Percentiles rank a stretch among this genome's conserved stretches.
Evolutionary conservation across 129 eudicot genomes (phyloP).

Genomic region (Erigeron canadensis): DNA sequence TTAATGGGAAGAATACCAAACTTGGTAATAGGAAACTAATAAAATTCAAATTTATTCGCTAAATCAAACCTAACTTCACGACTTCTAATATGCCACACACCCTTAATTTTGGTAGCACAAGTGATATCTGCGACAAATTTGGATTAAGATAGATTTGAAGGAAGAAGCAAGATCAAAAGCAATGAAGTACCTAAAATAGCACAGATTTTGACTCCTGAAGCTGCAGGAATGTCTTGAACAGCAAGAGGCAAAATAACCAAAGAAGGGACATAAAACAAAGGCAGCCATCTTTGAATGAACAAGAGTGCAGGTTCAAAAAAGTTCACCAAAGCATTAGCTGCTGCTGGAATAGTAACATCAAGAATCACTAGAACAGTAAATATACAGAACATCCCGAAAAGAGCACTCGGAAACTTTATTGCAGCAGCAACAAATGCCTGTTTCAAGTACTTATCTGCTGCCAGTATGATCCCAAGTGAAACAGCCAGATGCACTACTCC

Average conservation of each 20-base stretch:
- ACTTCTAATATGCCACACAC: not conserved
- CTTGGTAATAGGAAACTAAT: not conserved
- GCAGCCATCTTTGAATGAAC: slow-evolving; percentile 98
- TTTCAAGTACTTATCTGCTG: slow-evolving; percentile 75
- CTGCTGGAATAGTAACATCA: slow-evolving; percentile 72
- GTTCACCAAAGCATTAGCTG: slow-evolving; percentile 67
- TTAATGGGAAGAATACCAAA: not conserved
- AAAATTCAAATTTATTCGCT: not conserved
- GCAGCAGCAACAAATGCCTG: slow-evolving; percentile 86
- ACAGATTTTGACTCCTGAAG: slow-evolving; percentile 82
- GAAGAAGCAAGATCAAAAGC: slow-evolving; percentile 8
- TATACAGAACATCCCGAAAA: slow-evolving; percentile 97
- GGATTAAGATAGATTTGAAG: not conserved
- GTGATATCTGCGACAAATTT: slow-evolving; percentile 4
- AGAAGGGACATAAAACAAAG: slow-evolving; percentile 95
- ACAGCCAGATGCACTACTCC: slow-evolving; percentile 78
- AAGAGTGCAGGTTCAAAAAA: slow-evolving; percentile 92
- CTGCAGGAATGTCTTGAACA: slow-evolving; percentile 87
- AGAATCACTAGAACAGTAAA: slow-evolving; percentile 73
- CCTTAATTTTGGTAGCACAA: not conserved
- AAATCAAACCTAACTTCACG: slow-evolving; percentile 10
- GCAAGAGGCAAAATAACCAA: slow-evolving; percentile 95
- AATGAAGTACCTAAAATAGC: slow-evolving; percentile 61
- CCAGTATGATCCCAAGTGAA: slow-evolving; percentile 85
- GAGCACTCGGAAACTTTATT: slow-evolving; percentile 94